These are phyloP conservation scores for Dalbergia cochinchinensis DNA, from an alignment of 306 rosid species.

Conservation along the genomic window DNA sequence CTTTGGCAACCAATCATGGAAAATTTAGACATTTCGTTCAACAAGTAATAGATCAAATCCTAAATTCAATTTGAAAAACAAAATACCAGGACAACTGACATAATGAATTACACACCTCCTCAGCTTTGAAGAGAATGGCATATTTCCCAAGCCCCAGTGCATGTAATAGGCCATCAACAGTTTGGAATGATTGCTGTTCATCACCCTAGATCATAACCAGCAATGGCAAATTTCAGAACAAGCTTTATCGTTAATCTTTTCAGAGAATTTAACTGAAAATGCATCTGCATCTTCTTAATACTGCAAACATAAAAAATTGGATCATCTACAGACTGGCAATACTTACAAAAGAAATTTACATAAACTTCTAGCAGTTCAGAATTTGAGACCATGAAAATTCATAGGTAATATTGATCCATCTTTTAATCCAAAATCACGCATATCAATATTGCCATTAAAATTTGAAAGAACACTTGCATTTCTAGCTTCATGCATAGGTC, in stretches of 20 bases:
- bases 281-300: background rate
- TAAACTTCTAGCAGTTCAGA: constrained; percentile 23
- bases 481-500: background rate
- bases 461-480: background rate
- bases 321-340: background rate
- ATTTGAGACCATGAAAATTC: background rate
- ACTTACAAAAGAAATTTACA: constrained; percentile 35
- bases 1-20: constrained; percentile 7
- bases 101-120: constrained; percentile 77
- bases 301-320: constrained; percentile 17
- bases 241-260: constrained; percentile 15
- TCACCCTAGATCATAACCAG: constrained; percentile 61
- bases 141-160: constrained; percentile 86
- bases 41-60: constrained; percentile 25
- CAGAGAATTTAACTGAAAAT: constrained; percentile 8
- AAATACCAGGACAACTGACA: constrained; percentile 5
- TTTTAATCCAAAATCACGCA: constrained; percentile 6
- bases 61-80: constrained; percentile 26
- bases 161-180: constrained; percentile 83
- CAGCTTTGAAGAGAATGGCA: constrained; percentile 85
- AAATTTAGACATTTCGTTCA: constrained; percentile 25
- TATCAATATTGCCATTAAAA: constrained; percentile 12
- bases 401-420: constrained; percentile 2
- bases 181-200: constrained; percentile 71
- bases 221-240: constrained; percentile 38